Evolutionary conservation across 192 early-diverging fungal species (phyloP).

Genomic region (Podila clonocystis): DNA sequence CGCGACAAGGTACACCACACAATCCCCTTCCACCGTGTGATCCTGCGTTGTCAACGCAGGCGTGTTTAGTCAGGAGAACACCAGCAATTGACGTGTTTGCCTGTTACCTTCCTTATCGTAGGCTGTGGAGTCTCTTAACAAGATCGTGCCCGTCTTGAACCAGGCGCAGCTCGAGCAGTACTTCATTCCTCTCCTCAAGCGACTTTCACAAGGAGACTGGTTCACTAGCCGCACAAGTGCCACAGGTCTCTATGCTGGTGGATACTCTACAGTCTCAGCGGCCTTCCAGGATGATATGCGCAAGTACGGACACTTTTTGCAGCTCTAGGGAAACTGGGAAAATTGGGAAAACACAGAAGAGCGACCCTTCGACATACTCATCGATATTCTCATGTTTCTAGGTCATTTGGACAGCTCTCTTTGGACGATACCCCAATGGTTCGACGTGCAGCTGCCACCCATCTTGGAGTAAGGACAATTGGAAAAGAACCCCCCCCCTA

Average conservation of each 20-base stretch:
- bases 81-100: background rate
- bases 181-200: constrained; percentile 91
- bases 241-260: constrained; percentile 91
- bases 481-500: background rate
- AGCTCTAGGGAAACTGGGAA: background rate
- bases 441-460: constrained; percentile 90
- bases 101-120: constrained; percentile 32
- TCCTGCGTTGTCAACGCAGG: background rate
- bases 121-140: constrained; percentile 94
- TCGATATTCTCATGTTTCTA: constrained; percentile 19
- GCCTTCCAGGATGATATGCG: constrained; percentile 88
- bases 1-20: constrained; percentile 86
- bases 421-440: constrained; percentile 99
- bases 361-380: background rate
- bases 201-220: constrained; percentile 95
- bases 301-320: constrained; percentile 55
- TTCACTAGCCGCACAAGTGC: constrained; percentile 97
- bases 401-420: constrained; percentile 82
- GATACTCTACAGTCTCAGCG: constrained; percentile 77
- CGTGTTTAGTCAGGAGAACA: too few species aligned
- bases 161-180: constrained; percentile 87
- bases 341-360: background rate
- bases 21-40: background rate
- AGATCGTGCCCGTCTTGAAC: constrained; percentile 79
- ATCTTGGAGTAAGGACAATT: constrained; percentile 68